Conservation (phyloP, 2,329 filamentous ascomycete genomes). For the Colletotrichum camelliae region DNA sequence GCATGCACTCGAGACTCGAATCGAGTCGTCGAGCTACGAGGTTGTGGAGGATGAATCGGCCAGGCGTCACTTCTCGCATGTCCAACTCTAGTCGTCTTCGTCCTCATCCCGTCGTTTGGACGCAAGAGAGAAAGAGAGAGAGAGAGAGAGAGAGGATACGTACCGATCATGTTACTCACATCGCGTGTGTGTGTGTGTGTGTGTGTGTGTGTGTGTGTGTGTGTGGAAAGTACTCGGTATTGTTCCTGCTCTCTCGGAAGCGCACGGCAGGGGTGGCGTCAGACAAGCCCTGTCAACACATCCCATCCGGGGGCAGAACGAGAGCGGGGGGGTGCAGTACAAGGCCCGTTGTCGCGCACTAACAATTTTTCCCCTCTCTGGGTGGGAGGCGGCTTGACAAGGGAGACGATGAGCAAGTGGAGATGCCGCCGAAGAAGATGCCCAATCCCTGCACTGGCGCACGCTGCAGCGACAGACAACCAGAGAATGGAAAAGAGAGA, state of each 20-base stretch:
- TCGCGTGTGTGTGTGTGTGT: not conserved
- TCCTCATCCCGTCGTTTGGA: not conserved
- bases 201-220: not conserved
- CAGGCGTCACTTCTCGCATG: not conserved
- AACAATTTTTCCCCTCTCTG: conserved; percentile 17
- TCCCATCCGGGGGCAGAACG: not conserved
- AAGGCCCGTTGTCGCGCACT: conserved; percentile 12
- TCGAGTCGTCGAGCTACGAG: not conserved
- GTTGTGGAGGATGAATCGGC: not conserved
- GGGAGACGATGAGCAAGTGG: conserved; percentile 12
- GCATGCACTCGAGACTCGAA: not conserved
- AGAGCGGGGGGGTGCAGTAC: conserved; percentile 2
- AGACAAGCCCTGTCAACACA: conserved; percentile 10
- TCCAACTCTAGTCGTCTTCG: not conserved
- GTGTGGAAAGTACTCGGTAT: not conserved
- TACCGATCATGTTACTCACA: not conserved
- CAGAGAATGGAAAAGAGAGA: not conserved
- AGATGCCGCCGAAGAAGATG: conserved; percentile 16
- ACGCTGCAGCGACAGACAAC: not conserved
- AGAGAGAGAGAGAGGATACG: not conserved
- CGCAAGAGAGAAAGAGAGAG: not conserved
- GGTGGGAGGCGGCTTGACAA: conserved; percentile 2
- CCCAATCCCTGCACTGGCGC: conserved; percentile 2
- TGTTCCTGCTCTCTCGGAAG: not conserved
- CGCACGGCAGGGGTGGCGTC: not conserved